phyloP scores from a whole-genome alignment of 352 stramenopile genomes.

The Phytophthora kernoviae region DNA sequence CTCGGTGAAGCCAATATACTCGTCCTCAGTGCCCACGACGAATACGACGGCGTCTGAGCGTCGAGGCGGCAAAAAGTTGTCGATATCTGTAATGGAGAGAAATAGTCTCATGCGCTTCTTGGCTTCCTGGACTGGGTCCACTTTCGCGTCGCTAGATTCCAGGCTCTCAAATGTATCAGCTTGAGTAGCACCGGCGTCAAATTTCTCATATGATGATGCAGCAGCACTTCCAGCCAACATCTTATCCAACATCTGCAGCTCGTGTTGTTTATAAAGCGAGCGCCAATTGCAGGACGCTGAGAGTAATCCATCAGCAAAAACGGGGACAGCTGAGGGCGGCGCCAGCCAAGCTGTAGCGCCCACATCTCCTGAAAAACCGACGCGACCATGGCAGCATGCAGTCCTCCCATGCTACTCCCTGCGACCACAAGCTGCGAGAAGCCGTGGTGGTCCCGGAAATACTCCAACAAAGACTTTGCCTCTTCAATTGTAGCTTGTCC shows the following conservation, averaged over 20 bases:
- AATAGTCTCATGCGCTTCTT: constrained; percentile 84
- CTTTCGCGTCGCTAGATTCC: constrained; percentile 1
- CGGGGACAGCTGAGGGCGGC: constrained; percentile 66
- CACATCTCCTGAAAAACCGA: constrained; percentile 75
- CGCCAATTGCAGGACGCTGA: constrained; percentile 80
- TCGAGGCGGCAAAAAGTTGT: constrained; percentile 73
- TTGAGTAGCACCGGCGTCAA: background rate
- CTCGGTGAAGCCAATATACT: constrained; percentile 73
- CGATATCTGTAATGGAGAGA: constrained; percentile 82
- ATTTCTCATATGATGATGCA: constrained; percentile 29
- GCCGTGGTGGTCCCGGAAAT: constrained; percentile 55
- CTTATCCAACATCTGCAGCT: constrained; percentile 70
- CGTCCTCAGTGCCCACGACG: constrained; percentile 75
- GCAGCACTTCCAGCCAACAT: constrained; percentile 55
- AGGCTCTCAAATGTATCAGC: constrained; percentile 2
- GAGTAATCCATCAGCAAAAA: constrained; percentile 78
- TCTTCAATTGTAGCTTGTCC: constrained; percentile 85
- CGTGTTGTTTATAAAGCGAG: constrained; percentile 72
- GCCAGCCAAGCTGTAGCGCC: constrained; percentile 73
- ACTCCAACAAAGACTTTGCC: constrained; percentile 73
- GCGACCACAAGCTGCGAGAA: constrained; percentile 73
- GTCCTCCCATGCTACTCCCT: constrained; percentile 76
- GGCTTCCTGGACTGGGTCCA: constrained; percentile 64
- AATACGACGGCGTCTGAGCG: constrained; percentile 77
- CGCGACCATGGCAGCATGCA: constrained; percentile 80